Conservation (phyloP, 78 protist genomes). For the Dictyostelium purpureum region DNA sequence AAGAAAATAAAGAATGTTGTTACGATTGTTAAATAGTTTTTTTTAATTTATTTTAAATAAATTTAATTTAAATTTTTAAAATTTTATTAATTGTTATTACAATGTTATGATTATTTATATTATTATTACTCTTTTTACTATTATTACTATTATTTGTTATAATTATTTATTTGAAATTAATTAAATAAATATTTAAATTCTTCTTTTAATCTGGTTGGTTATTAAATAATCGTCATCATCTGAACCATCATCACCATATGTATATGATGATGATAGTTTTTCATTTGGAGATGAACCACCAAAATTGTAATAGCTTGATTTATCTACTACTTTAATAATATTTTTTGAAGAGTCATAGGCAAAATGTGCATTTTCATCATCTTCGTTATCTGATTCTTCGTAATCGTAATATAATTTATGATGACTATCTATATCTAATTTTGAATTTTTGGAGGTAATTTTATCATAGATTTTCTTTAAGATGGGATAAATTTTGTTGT, state of each 20-base stretch:
- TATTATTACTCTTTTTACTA: not conserved
- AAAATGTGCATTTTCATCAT: not conserved
- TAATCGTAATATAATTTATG: not conserved
- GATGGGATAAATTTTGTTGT: not conserved
- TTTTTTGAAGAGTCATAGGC: not conserved
- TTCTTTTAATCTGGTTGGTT: not conserved
- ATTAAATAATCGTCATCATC: not conserved
- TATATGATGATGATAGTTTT: too few relatives aligned
- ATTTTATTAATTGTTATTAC: not conserved
- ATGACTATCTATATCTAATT: not conserved
- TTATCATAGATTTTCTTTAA: not conserved
- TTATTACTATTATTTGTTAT: not conserved
- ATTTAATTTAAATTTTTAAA: not conserved
- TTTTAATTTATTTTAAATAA: not conserved
- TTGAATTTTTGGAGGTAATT: not conserved
- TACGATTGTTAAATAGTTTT: conserved; percentile 29
- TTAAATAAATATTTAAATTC: conserved; percentile 1
- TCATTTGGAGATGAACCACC: not conserved
- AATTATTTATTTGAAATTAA: not conserved
- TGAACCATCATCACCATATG: too few relatives aligned
- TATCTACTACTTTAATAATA: not conserved
- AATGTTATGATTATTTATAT: not conserved
- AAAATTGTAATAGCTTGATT: too few relatives aligned
- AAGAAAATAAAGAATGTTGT: conserved; percentile 67
- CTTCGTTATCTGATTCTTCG: not conserved